Evolutionary conservation across 768 basidiomycete species (phyloP).

Genomic region (Suillus variegatus): DNA sequence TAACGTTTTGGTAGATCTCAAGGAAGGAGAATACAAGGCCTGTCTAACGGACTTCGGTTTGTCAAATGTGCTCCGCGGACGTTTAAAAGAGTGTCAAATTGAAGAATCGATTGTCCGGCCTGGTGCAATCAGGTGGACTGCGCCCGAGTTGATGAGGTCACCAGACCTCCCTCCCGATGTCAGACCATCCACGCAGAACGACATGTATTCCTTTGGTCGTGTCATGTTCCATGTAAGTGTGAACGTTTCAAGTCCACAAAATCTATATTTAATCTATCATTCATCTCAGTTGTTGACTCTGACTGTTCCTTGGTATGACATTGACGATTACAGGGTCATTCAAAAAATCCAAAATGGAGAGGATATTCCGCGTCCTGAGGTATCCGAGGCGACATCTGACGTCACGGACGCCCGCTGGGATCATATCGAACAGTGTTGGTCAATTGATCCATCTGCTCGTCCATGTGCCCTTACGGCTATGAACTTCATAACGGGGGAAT

Average conservation of each 20-base stretch:
- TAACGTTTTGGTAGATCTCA: slow-evolving; percentile 14
- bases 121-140: slow-evolving; percentile 46
- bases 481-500: background rate
- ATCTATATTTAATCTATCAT: background rate
- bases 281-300: background rate
- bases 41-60: slow-evolving; percentile 47
- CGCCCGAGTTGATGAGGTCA: slow-evolving; percentile 35
- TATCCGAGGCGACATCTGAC: background rate
- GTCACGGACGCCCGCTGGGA: background rate
- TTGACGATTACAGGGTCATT: background rate
- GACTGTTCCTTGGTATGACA: background rate
- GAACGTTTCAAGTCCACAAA: too few relatives aligned
- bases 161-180: slow-evolving; percentile 15
- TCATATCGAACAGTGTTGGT: background rate
- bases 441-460: background rate
- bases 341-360: background rate
- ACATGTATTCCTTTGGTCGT: slow-evolving; percentile 42
- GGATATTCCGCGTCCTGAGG: background rate
- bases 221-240: slow-evolving; percentile 16
- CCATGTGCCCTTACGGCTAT: background rate
- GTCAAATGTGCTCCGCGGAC: slow-evolving; percentile 37
- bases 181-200: slow-evolving; percentile 24
- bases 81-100: slow-evolving; percentile 23
- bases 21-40: slow-evolving; percentile 24
- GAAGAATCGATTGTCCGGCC: slow-evolving; percentile 31